Evolutionary conservation across 805 yeast species (phyloP), one percentile per base, ranked within the genome.

Genomic region (Sungouiella thailandica): DNA sequence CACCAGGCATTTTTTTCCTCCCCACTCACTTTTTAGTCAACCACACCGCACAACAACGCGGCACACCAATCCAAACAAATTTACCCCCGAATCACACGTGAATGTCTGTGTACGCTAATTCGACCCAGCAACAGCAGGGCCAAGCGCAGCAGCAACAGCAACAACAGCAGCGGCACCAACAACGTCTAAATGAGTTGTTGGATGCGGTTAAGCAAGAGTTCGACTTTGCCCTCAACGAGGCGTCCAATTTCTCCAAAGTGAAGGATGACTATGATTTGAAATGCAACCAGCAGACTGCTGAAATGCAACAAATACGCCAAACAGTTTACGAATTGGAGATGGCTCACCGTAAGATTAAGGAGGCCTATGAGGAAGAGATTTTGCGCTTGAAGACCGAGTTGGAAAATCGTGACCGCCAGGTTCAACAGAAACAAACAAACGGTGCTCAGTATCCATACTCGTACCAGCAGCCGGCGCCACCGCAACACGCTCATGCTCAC

Each of bases 201-300:
- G 97, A 90, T 31, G 96, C 94, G 26, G 80, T 90, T 55, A 85
- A 87, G 62, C 85, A 80, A 55, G 98, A 90, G 68, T 89, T 89
- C 49, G 90, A 86, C 50, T 76, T 75, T 44, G 83, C 89, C 32
- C 74, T 84, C 43, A 78, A 77, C 53, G 97, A 90, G 61, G 95
- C 96, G 11, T 75, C 88, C 32, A 74, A 78, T 44, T 85, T 80
- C 62, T 78, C 90, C 51, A 78, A 85, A 58, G 96, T 88, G 58
- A 90, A 88, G 65, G 95, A 88, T 58, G 96, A 89, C 57, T 85
- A 79, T 49, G 97, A 90, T 60, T 68, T 82, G 49, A 89, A 89
- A 57, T 80, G 87, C 56, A 81, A 76, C 55, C 97, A 89, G 63
- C 97, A 90, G 62, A 80, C 87, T 37, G 83, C 81, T 34, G 98